Conservation (phyloP, 2,329 filamentous ascomycete genomes). For the Beauveria sp. region DNA sequence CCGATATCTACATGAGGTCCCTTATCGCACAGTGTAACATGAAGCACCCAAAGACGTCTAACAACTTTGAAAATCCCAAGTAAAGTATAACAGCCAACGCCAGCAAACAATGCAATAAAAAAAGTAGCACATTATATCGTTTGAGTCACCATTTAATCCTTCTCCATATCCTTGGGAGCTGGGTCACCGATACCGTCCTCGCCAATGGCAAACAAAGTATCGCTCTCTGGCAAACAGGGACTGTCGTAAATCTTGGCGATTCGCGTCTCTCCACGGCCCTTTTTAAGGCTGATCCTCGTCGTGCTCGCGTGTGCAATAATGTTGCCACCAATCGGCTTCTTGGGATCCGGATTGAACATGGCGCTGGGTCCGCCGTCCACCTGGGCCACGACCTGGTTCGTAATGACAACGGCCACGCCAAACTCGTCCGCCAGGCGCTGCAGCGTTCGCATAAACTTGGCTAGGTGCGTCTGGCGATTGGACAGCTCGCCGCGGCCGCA, state of each 20-base stretch:
- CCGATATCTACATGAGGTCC: not conserved
- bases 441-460: constrained; percentile 80
- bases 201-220: constrained; percentile 93
- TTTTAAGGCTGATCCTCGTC: constrained; percentile 88
- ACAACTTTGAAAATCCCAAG: not conserved
- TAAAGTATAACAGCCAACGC: constrained; percentile 21
- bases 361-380: constrained; percentile 92
- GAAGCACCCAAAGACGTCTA: not conserved
- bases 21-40: not conserved
- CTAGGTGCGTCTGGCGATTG: constrained; percentile 81
- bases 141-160: constrained; percentile 45
- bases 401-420: constrained; percentile 96
- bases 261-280: constrained; percentile 88
- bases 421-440: constrained; percentile 77
- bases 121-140: constrained; percentile 17
- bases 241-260: constrained; percentile 99
- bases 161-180: constrained; percentile 89
- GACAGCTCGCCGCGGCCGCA: constrained; percentile 93
- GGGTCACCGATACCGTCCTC: constrained; percentile 97
- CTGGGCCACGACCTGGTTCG: constrained; percentile 96
- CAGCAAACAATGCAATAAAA: constrained; percentile 21
- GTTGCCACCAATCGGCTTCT: constrained; percentile 98
- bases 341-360: constrained; percentile 99
- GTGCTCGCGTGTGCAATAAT: constrained; percentile 98
- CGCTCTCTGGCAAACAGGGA: constrained; percentile 90